phyloP scores from a whole-genome alignment of 768 basidiomycete species.

The Galerina sulciceps region DNA sequence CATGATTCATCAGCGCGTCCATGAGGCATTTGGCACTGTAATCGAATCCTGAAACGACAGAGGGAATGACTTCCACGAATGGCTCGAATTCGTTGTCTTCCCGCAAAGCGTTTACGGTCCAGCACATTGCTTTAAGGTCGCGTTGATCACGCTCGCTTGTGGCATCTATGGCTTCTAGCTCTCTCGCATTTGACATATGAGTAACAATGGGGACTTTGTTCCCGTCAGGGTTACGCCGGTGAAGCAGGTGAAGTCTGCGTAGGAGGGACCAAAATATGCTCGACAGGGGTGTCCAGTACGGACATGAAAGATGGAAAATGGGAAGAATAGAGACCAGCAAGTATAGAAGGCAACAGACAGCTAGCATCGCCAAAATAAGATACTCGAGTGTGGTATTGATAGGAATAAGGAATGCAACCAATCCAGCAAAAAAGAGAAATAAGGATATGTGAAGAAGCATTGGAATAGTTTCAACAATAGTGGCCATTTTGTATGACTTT shows the following conservation, averaged over 20 bases:
- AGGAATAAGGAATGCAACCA: conserved; percentile 46
- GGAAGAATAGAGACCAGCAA: conserved; percentile 34
- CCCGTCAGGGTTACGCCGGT: conserved; percentile 26
- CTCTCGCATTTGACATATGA: conserved; percentile 34
- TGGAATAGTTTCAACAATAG: conserved; percentile 45
- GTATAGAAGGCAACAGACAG: conserved; percentile 34
- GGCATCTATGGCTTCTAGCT: conserved; percentile 36
- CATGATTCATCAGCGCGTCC: conserved; percentile 32
- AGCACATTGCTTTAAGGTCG: conserved; percentile 42
- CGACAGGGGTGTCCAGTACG: conserved; percentile 42
- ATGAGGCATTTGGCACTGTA: conserved; percentile 43
- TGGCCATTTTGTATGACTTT: conserved; percentile 39
- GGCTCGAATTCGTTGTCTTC: conserved; percentile 39
- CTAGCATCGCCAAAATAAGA: conserved; percentile 32
- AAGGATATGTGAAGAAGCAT: conserved; percentile 52
- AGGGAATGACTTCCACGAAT: conserved; percentile 39
- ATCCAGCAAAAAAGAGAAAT: conserved; percentile 53
- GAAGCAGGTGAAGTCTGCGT: conserved; percentile 26
- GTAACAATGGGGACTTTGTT: conserved; percentile 13
- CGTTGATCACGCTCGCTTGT: conserved; percentile 38
- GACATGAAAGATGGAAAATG: conserved; percentile 35
- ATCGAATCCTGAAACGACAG: conserved; percentile 37
- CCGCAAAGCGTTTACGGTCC: conserved; percentile 40
- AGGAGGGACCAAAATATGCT: conserved; percentile 32
- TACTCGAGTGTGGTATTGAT: conserved; percentile 37